Evolutionary conservation across 2,329 filamentous ascomycete species (phyloP).

Genomic region (Arthrobotrys musiformis): DNA sequence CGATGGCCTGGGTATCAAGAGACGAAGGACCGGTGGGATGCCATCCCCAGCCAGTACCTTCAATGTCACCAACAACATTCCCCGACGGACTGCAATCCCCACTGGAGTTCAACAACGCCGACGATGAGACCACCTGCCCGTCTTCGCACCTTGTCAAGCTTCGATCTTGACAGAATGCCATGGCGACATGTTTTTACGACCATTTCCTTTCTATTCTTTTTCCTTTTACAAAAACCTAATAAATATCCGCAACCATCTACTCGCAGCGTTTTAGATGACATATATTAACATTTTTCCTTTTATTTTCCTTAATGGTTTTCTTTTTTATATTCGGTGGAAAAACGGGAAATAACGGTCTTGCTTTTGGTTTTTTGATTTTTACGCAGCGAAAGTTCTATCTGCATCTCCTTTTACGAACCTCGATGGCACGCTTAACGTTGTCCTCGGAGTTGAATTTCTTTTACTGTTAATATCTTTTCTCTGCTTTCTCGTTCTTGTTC

Average conservation of each 20-base stretch:
- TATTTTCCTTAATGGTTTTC: conserved; percentile 19
- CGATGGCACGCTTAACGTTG: conserved; percentile 51
- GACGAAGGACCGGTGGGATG: conserved; percentile 40
- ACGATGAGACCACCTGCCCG: conserved; percentile 10
- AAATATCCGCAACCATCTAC: conserved; percentile 50
- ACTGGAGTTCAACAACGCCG: conserved; percentile 52
- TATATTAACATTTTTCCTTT: conserved; percentile 39
- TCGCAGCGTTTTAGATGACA: conserved; percentile 53
- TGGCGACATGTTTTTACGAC: conserved; percentile 55
- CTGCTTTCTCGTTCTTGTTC: too few species aligned
- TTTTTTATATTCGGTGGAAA: conserved; percentile 45
- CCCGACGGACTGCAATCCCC: conserved; percentile 53
- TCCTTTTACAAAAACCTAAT: conserved; percentile 44
- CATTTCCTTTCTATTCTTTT: conserved; percentile 45
- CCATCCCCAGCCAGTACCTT: conserved; percentile 50
- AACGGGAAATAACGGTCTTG: conserved; percentile 53
- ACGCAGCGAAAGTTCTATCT: conserved; percentile 38
- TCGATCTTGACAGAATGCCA: conserved; percentile 41
- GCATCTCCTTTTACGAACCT: conserved; percentile 28
- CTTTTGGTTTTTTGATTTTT: conserved; percentile 26
- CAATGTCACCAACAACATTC: conserved; percentile 42
- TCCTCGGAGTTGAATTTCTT: conserved; percentile 35
- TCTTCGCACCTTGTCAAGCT: conserved; percentile 18
- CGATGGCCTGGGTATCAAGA: conserved; percentile 51
- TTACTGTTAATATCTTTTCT: conserved; percentile 40